Percentiles rank a stretch among this genome's conserved stretches.
These are phyloP conservation scores for Coemansia sp. DNA, from an alignment of 371 early-diverging fungal species.

Conservation along the genomic window DNA sequence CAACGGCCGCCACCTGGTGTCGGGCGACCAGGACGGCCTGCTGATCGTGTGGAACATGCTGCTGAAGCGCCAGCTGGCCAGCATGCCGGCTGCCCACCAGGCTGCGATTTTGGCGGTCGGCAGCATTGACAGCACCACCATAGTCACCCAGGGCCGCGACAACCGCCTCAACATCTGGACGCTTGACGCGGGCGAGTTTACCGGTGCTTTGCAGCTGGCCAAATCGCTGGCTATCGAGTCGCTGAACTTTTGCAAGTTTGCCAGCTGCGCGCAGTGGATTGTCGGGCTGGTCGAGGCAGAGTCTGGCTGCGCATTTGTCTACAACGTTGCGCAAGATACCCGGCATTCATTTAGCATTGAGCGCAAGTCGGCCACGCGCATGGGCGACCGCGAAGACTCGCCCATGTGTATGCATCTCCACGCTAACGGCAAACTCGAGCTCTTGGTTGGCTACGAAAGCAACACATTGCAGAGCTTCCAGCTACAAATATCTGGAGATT, in stretches of 20 bases:
- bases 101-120: conserved; percentile 24
- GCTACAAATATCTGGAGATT: background rate
- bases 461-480: conserved; percentile 23
- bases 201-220: conserved; percentile 10
- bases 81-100: conserved; percentile 15
- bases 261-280: conserved; percentile 19
- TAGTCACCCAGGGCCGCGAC: conserved; percentile 47
- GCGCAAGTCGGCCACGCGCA: conserved; percentile 17
- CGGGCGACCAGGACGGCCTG: conserved; percentile 42
- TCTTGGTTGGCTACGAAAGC: conserved; percentile 43
- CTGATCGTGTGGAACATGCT: conserved; percentile 47
- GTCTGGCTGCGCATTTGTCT: conserved; percentile 18
- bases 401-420: conserved; percentile 35
- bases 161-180: conserved; percentile 36
- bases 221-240: conserved; percentile 27
- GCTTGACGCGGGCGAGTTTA: conserved; percentile 26
- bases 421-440: background rate
- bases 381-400: conserved; percentile 32
- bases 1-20: conserved; percentile 35
- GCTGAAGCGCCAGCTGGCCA: conserved; percentile 31
- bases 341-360: conserved; percentile 13
- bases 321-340: background rate
- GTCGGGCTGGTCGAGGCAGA: conserved; percentile 21
- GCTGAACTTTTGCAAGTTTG: conserved; percentile 43
- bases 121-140: conserved; percentile 16